Conservation (phyloP, 1,284 basidiomycete genomes). For the Apiotrichum akiyoshidainum region DNA sequence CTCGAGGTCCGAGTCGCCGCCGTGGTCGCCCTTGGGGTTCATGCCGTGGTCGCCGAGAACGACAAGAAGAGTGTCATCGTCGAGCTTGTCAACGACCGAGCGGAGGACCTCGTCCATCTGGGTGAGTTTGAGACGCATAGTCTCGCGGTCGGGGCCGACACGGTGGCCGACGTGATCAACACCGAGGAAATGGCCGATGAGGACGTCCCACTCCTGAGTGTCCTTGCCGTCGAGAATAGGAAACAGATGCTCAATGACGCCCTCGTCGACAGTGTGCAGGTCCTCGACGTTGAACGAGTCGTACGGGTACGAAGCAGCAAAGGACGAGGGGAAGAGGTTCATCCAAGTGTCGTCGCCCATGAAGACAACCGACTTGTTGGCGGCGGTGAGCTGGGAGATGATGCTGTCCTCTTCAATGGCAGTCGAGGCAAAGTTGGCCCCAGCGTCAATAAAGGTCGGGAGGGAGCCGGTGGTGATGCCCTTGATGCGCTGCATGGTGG, state of each 20-base stretch:
- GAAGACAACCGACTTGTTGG: constrained; percentile 58
- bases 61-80: constrained; percentile 82
- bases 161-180: constrained; percentile 97
- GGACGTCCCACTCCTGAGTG: constrained; percentile 64
- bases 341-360: constrained; percentile 98
- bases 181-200: constrained; percentile 93
- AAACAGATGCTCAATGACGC: constrained; percentile 79
- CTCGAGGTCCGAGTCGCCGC: constrained; percentile 84
- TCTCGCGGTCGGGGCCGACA: constrained; percentile 80
- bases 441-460: constrained; percentile 92
- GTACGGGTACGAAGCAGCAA: constrained; percentile 74
- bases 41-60: constrained; percentile 97
- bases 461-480: constrained; percentile 91
- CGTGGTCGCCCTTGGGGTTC: constrained; percentile 92
- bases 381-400: constrained; percentile 56
- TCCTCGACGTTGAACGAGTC: constrained; percentile 99
- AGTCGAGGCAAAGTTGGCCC: constrained; percentile 83
- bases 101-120: constrained; percentile 82
- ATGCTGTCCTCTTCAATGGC: constrained; percentile 85
- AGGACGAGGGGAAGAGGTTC: constrained; percentile 75
- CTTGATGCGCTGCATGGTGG: constrained; percentile 92
- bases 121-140: constrained; percentile 76
- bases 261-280: constrained; percentile 89
- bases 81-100: constrained; percentile 62
- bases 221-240: constrained; percentile 64